These are phyloP conservation scores for Solanum virginianum DNA, from an alignment of 257 asterid species.

Conservation along the genomic window DNA sequence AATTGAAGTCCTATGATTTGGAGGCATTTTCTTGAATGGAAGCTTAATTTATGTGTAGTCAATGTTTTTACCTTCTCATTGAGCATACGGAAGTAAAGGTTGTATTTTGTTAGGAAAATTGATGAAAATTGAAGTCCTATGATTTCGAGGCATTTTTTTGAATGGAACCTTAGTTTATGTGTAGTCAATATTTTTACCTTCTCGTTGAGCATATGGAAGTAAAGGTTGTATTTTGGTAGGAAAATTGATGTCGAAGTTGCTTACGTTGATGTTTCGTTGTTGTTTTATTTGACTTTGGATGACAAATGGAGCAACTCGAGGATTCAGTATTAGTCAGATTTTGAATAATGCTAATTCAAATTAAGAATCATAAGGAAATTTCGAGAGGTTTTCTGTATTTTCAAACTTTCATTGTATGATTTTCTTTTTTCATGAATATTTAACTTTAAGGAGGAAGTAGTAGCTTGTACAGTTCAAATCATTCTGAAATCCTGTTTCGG, in stretches of 20 bases:
- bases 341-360: background rate
- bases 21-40: background rate
- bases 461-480: background rate
- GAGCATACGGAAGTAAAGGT: background rate
- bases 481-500: background rate
- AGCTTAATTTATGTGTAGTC: background rate
- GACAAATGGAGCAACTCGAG: background rate
- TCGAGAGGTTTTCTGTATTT: background rate
- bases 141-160: background rate
- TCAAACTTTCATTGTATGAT: background rate
- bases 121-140: background rate
- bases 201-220: background rate
- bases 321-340: background rate
- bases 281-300: background rate
- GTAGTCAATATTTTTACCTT: background rate
- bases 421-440: background rate
- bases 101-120: background rate
- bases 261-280: background rate
- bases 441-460: background rate
- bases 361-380: background rate
- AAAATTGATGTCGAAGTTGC: background rate
- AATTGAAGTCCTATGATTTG: background rate
- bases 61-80: background rate
- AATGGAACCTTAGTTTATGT: background rate
- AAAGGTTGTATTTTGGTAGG: background rate